Base-by-base conservation (phyloP, 75 land plant species). In the Pinus tabuliformis region DNA sequence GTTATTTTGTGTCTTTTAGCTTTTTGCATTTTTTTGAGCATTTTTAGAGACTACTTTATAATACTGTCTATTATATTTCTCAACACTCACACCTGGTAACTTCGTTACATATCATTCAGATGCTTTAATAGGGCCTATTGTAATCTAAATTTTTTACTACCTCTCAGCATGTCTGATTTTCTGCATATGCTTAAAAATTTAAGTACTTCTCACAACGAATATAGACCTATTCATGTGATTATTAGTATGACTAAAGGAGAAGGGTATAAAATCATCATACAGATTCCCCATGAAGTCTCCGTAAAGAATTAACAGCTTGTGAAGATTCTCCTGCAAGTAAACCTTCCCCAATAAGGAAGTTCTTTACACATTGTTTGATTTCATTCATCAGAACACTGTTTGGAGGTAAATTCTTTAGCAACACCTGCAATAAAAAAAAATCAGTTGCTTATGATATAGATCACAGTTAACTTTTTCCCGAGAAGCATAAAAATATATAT, bases 351-450 rank as follows among this genome's bases (percentile, higher is more conserved):
- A 82, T 71, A 63, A 96, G 91, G 72, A 96, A 93, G 75, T 78
- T 89, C 78, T 86, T 90, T 37, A 91, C 94, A 63, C 86, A 80
- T 49, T 83, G 86, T 83, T 90, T 79, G 58, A 96, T 96, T 82
- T 96, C 99, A 60, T 91, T 80, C 62, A 91, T 89, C 26, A 96
- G 86, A 11, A 87, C 21, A 62, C 81, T 93, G 77, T 84, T 96
- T 33, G 96, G 99, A 62, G 99, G 99, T 60, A 96, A 77, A 60
- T 96, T 96, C 78, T 91, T 96, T 1, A 96, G 87, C 56, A 88
- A 7, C 42, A 93, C 99, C 97, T 95, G 86, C 59, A 39, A 66
- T 7, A 39, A 26, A 26, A 26, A 36, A 65, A 62, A 65, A 65
- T 21, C 5, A 22, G 30, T 54, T 28, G 57, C 42, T 60, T 60